phyloP scores from a whole-genome alignment of 2,329 filamentous ascomycete genomes.

The Diaporthe batatas region DNA sequence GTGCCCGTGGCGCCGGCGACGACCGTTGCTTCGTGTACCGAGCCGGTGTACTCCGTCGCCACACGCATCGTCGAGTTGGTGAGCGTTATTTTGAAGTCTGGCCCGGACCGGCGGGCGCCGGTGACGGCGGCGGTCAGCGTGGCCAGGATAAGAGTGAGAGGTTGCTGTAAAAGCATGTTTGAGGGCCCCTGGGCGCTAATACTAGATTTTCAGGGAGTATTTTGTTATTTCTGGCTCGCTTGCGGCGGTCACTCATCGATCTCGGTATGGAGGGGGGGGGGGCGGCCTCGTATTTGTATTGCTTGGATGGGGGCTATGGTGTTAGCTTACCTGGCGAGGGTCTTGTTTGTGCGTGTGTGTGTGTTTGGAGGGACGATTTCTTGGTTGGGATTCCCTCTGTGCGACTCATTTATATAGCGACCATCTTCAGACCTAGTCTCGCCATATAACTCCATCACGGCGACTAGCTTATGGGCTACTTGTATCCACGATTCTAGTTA shows the following conservation, averaged over 20 bases:
- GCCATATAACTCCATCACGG: too few species aligned
- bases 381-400: too few species aligned
- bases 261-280: background rate
- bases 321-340: too few species aligned
- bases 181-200: background rate
- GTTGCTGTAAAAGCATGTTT: background rate
- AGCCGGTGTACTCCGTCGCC: background rate
- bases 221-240: background rate
- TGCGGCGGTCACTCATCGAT: background rate
- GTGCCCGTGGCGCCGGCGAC: background rate
- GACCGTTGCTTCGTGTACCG: background rate
- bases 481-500: too few species aligned
- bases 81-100: background rate
- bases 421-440: too few species aligned
- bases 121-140: background rate
- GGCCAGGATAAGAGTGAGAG: background rate
- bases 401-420: too few species aligned
- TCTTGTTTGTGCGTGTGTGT: too few species aligned
- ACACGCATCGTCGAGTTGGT: background rate
- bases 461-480: too few species aligned
- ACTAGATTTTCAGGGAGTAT: too few species aligned
- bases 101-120: background rate
- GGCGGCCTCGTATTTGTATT: background rate
- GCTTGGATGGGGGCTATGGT: too few species aligned
- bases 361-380: too few species aligned